Evolutionary conservation across 2,329 filamentous ascomycete genomes (phyloP), one percentile per base, ranked within the genome.

Genomic region (Ceratocystis huliohia): DNA sequence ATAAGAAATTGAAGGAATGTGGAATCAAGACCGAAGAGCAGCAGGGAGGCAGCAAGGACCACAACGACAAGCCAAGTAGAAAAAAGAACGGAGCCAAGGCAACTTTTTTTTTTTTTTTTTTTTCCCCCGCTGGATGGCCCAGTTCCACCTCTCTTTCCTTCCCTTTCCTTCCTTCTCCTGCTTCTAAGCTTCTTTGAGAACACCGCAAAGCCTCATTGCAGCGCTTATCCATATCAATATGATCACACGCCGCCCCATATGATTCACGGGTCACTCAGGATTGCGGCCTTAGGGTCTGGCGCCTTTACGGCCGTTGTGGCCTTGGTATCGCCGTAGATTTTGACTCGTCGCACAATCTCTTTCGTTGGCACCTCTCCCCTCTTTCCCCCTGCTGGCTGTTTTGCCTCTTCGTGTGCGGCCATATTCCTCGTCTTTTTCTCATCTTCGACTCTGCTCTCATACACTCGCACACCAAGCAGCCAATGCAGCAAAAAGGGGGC

Each of bases 401-500:
- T n/a, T 46, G 44, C 17, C 10, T 46, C 17, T 46, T 46, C 5
- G 13, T n/a, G 44, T 46, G 13, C 44, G 13, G 44, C 17, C 44
- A 46, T 22, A n/a, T 10, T 48, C 45, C 45, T 48, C 45, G 3
- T n/a, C 13, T n/a, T 22, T 22, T 10, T 1, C n/a, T 50, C n/a
- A 8, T 37, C n/a, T 5, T 22, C 3, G n/a, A 25, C 37, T 10
- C 13, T 7, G n/a, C 17, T 17, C 28, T 33, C 28, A 17, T 17
- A 28, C 10, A 13, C 8, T 45, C 17, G 6, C 59, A 25, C 17
- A 45, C 20, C 59, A 45, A 44, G 30, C 33, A 25, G 7, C 25
- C 8, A 57, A 57, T 33, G 53, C 53, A 57, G 10, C 53, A 17
- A 57, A 57, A 57, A 57, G 53, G 53, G 53, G 53, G 25, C 25